Evolutionary conservation across 805 yeast genomes (phyloP), one percentile per base, ranked within the genome.

Genomic region (Sungouiozyma intestinalis): DNA sequence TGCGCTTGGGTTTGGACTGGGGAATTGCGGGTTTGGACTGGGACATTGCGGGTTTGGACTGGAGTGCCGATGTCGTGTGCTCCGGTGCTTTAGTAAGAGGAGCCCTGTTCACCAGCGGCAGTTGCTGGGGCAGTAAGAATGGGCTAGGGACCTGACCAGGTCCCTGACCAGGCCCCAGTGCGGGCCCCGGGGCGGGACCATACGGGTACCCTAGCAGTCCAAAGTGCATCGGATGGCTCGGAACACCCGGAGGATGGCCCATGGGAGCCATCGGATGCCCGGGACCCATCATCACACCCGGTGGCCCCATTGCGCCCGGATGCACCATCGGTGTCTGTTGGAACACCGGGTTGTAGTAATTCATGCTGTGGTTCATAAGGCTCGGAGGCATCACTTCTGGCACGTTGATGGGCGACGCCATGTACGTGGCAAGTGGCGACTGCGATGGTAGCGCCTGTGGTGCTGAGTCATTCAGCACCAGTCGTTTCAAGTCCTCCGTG

Each of bases 371-470:
- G 9, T 31, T 16, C 18, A 44, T 13, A 2, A 42, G 20, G n/a
- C 34, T 39, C 5, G 45, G 31, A 21, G 48, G 48, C 11, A 47
- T 39, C 19, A 35, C 34, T 9, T 39, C 39, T 16, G 51, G 51
- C 6, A 50, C 47, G 16, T 32, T 48, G 3, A 50, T 41, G 18
- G 53, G 53, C 18, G 51, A 46, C 9, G 47, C 40, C 33, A 45
- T 33, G 40, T 42, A 43, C 1, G 47, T 45, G 11, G 45, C 29
- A 3, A 45, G 33, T 17, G 50, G 47, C 11, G 50, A 42, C 3
- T 29, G 32, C 34, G 29, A 16, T 16, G 40, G 14, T 27, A 7
- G 16, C 7, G 18, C 31, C 24, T 36, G 39, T 11, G 8, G 16
- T 33, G 7, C 14, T 6, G 19, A 14, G 13, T 29, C 34, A 18